Base-by-base conservation (phyloP, 441 rosid species). In the Eruca vesicaria region DNA sequence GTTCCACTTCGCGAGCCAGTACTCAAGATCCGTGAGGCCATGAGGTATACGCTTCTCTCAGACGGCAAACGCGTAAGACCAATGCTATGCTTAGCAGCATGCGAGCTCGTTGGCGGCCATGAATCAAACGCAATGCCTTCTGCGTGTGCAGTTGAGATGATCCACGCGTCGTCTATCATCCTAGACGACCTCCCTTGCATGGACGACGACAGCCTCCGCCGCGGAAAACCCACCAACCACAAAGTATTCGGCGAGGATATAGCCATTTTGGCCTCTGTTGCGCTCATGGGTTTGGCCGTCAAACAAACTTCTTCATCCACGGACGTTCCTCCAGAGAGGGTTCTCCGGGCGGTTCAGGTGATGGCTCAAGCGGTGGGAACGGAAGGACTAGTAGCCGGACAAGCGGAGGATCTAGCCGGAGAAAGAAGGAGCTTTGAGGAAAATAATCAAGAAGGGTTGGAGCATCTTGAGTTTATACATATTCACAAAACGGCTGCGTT, bases 141-240 rank as follows among this genome's bases (percentile, higher is more conserved):
- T n/a, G 90, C 86, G 1, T 86, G 86, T 35, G 86, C 84, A 0
- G 5, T 86, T 2, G 87, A 85, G 74, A 86, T 86, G 88, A 53
- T 84, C 68, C 84, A 83, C n/a, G 73, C 86, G 2, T 81, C 82
- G 53, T 84, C 81, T 8, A 63, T 84, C 11, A 83, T 86, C 71
- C 80, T 74, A 32, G 88, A 86, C 19, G 90, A 86, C 14, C 86
- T 86, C 2, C 90, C 87, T 26, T 83, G 84, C 18, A 80, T 84
- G 88, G 90, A 86, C 14, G 71, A 84, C 12, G 88, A 78, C 4
- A 82, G 59, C 18, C 82, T 84, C 28, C 69, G 88, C 10, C 78
- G 86, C 0, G 86, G 86, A 14, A 82, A 81, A 73, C 87, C 85
- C 0, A 78, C 87, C 0, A 86, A 71, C 75, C 89, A 86, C 69